Base-by-base conservation (phyloP, 1,284 basidiomycete genomes). In the Ceratobasidium sp. region DNA sequence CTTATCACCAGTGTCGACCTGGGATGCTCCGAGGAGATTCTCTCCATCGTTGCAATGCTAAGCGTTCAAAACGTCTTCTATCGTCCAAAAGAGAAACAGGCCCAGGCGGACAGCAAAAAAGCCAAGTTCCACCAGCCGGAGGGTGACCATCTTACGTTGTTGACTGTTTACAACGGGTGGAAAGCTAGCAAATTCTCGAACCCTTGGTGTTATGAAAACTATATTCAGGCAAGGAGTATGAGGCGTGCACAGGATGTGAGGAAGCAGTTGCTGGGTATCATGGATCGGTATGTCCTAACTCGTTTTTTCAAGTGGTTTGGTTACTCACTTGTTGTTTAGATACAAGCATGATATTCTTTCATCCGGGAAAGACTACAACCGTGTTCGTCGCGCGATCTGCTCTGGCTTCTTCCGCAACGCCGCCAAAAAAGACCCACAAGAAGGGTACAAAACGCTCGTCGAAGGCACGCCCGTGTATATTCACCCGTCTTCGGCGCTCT, bases 141-240 rank as follows among this genome's bases (percentile, higher is more conserved):
- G 84, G 98, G 97, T 8, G 97, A 99, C 80, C 94, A 99, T 81
- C 85, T 99, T 59, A 99, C 97, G 6, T 84, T 99, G 36, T 84
- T 99, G 76, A 94, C 96, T 3, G 98, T 99, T 1, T 99, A 99
- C 85, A 99, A 99, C 78, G 97, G 95, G 8, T 99, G 98, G 98
- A 98, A 97, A 80, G 91, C 88, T 8, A 95, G 92, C 78, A 98
- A 95, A 81, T 99, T 97, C 82, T 95, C 93, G 64, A 96, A 96
- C 83, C 96, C 97, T 1, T 98, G 96, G 97, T 97, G 95, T 82
- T 96, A 95, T 79, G 95, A 96, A 83, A 99, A 99, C 83, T 99
- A 96, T 81, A 96, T 99, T 62, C 98, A 99, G 82, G 96, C 95
- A 11, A 89, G 98, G 81, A 97, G 95, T 78, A 95, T 99, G 94